phyloP scores from a whole-genome alignment of 768 basidiomycete genomes.

The Neoboletus brunneissimus region DNA sequence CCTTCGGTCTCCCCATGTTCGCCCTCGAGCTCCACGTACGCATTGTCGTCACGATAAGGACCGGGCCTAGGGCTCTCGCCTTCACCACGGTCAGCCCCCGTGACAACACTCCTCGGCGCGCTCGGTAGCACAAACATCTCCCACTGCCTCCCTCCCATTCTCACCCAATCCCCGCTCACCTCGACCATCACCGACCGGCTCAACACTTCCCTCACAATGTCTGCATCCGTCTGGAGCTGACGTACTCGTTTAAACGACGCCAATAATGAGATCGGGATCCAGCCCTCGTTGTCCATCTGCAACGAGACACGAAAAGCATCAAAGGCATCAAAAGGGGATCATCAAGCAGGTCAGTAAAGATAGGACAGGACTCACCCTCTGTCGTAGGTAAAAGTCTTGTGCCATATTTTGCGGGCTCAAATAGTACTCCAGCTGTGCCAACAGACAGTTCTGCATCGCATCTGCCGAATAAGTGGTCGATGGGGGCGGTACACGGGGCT shows the following conservation, averaged over 20 bases:
- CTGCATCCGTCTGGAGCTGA: constrained; percentile 55
- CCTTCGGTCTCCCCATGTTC: constrained; percentile 22
- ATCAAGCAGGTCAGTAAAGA: neutral
- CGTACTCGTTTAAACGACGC: constrained; percentile 87
- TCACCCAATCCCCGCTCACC: constrained; percentile 63
- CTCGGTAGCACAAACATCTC: constrained; percentile 56
- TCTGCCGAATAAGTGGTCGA: constrained; percentile 57
- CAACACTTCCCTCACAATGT: constrained; percentile 70
- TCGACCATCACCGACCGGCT: constrained; percentile 65
- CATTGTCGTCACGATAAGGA: neutral
- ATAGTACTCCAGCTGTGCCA: constrained; percentile 90
- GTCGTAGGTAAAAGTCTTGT: constrained; percentile 80
- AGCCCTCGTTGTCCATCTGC: constrained; percentile 89
- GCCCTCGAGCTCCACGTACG: constrained; percentile 12
- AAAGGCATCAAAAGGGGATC: neutral
- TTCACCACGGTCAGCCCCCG: neutral
- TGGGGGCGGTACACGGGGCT: constrained; percentile 43
- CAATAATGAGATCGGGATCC: constrained; percentile 78
- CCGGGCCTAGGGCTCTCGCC: neutral
- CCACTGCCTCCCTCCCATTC: constrained; percentile 62
- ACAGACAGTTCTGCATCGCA: constrained; percentile 60
- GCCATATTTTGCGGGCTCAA: constrained; percentile 86
- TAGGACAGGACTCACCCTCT: constrained; percentile 53
- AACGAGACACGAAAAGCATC: neutral
- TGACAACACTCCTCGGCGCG: constrained; percentile 47